Evolutionary conservation across 306 rosid genomes (phyloP), one percentile per base, ranked within the genome.

Genomic region (Sphenostylis stenocarpa): DNA sequence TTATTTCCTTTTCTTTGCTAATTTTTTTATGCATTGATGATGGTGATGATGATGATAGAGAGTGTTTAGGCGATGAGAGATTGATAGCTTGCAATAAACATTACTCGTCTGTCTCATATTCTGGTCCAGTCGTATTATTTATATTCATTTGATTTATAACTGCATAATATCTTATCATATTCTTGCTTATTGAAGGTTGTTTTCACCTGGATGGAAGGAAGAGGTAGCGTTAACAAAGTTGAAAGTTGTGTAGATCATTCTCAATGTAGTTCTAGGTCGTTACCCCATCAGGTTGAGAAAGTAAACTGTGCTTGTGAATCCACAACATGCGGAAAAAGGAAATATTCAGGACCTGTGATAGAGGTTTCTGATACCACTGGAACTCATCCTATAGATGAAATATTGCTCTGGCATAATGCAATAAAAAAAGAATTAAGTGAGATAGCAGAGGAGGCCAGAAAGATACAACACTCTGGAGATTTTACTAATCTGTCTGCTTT

Each of bases 321-420:
- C 57, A 77, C 89, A 15, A 79, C 83, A 72, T 88, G 81, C 29
- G 96, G 99, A 55, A 93, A 96, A 89, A 83, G 98, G 87, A 93
- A 93, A 87, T 77, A 85, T 85, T 67, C 81, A 76, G 96, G 86
- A 79, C 86, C 91, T 58, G 53, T 77, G 85, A 70, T 33, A 14
- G 98, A 88, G 77, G 75, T 62, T 81, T 86, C 85, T 49, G 91
- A 88, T 78, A 57, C 67, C 74, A 72, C 60, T 70, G 97, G 72
- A 68, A 80, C 79, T 14, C 97, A 91, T 83, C 99, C 98, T 17
- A 96, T 96, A 56, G 88, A 96, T 86, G 98, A 93, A 81, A 96
- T 91, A 83, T 85, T 93, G 86, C 90, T 91, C 61, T 96, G 99
- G 99, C 99, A 96, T 87, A 91, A 91, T 85, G 99, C 99, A 60